Evolutionary conservation across 148 eudicot species (phyloP).

Genomic region (Persicaria tinctoria): DNA sequence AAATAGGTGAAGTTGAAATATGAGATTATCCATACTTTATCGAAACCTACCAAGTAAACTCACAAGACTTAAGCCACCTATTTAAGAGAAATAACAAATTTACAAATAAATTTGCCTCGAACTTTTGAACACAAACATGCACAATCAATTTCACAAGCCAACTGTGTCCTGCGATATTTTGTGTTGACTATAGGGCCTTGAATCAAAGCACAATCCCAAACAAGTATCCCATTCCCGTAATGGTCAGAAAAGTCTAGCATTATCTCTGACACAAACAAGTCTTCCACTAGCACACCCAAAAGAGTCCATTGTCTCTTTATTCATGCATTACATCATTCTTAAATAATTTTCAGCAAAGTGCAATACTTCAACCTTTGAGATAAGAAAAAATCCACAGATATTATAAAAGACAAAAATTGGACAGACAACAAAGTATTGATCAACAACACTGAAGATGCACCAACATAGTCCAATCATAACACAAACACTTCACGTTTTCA

Average conservation of each 20-base stretch:
- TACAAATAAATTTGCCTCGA: neutral
- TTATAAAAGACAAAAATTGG: neutral
- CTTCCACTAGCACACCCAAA: neutral
- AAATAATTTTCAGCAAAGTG: neutral
- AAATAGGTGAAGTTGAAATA: too few species aligned
- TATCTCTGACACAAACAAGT: neutral
- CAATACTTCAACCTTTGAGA: neutral
- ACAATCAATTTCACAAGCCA: neutral
- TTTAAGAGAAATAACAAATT: neutral
- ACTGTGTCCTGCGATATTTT: neutral
- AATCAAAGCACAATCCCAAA: too few species aligned
- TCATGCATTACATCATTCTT: neutral
- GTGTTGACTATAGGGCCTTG: too few species aligned
- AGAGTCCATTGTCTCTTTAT: neutral
- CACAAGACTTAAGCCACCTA: neutral
- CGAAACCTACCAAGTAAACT: neutral
- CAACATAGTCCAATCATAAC: neutral
- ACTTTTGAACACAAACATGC: neutral
- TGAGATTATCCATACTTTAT: too few species aligned
- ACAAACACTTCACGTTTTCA: neutral
- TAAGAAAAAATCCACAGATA: conserved; percentile 2
- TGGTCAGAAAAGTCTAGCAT: neutral
- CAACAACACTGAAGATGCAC: neutral
- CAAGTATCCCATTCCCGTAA: too few species aligned
- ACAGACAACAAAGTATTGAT: neutral